A percentile compares a stretch with the other conserved stretches of the same genome.
These are phyloP conservation scores for Aureobasidium melanogenum DNA, from an alignment of 2,329 filamentous ascomycete species.

Conservation along the genomic window DNA sequence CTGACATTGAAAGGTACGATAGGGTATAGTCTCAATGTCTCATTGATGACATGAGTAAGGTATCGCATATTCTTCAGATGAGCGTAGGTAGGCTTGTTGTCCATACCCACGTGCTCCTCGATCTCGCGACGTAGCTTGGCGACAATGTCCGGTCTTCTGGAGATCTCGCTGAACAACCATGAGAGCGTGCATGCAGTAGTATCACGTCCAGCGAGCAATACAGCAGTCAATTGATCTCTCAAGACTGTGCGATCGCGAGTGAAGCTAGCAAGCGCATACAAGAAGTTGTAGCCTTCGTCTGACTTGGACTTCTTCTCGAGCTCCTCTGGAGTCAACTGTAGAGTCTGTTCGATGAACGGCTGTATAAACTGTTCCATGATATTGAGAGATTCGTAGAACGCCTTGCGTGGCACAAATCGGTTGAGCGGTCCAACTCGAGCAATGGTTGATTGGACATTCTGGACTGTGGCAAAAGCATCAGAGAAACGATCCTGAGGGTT, in stretches of 20 bases:
- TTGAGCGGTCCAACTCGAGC: slow-evolving; percentile 57
- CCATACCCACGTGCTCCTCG: slow-evolving; percentile 53
- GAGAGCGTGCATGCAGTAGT: slow-evolving; percentile 76
- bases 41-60: slow-evolving; percentile 42
- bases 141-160: slow-evolving; percentile 58
- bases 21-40: slow-evolving; percentile 40
- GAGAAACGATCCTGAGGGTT: slow-evolving; percentile 61
- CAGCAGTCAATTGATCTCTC: slow-evolving; percentile 73
- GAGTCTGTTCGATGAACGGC: slow-evolving; percentile 65
- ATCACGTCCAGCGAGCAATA: slow-evolving; percentile 78
- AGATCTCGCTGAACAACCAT: slow-evolving; percentile 76
- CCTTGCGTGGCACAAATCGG: slow-evolving; percentile 51
- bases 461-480: slow-evolving; percentile 72
- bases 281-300: slow-evolving; percentile 69
- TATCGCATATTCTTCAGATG: slow-evolving; percentile 86
- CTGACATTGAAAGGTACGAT: slow-evolving; percentile 43
- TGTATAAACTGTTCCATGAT: slow-evolving; percentile 69
- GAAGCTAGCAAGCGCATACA: slow-evolving; percentile 74
- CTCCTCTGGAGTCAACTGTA: slow-evolving; percentile 61
- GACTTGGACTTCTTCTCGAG: slow-evolving; percentile 64
- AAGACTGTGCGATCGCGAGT: slow-evolving; percentile 61
- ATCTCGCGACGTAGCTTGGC: slow-evolving; percentile 67
- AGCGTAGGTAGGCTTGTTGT: slow-evolving; percentile 56
- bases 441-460: slow-evolving; percentile 61
- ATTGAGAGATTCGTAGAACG: slow-evolving; percentile 56